Evolutionary conservation across 2,329 filamentous ascomycete genomes (phyloP).

Genomic region (Ambrosiella cleistominuta): DNA sequence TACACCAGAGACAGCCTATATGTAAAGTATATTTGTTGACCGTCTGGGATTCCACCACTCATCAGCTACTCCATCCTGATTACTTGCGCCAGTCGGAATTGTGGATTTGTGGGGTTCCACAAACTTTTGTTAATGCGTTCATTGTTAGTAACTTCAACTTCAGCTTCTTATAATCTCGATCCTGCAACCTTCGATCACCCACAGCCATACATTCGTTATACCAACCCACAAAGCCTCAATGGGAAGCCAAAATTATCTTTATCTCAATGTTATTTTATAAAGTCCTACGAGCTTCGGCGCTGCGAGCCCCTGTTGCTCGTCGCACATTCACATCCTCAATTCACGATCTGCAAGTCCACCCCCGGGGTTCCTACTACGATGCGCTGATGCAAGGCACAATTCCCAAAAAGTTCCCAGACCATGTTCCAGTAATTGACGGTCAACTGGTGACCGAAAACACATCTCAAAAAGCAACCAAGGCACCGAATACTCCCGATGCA

Average conservation of each 20-base stretch:
- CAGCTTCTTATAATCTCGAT: neutral
- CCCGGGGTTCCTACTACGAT: conserved; percentile 42
- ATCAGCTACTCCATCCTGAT: neutral
- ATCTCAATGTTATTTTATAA: neutral
- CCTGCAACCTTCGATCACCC: neutral
- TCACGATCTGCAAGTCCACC: conserved; percentile 22
- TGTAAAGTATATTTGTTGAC: too few species aligned
- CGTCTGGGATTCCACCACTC: neutral
- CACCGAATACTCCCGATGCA: neutral
- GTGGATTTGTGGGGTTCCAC: neutral
- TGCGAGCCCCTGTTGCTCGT: neutral
- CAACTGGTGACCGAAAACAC: neutral
- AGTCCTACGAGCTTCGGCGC: neutral
- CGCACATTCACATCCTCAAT: conserved; percentile 1
- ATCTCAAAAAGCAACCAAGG: neutral
- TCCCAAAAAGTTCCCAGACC: conserved; percentile 1
- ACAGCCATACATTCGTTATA: too few species aligned
- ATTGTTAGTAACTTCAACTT: neutral
- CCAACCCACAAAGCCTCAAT: neutral
- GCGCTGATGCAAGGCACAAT: conserved; percentile 29
- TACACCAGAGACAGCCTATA: too few species aligned
- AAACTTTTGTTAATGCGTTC: neutral
- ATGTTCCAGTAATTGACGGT: neutral
- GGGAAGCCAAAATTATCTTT: neutral
- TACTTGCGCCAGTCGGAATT: neutral